phyloP scores from a whole-genome alignment of 1,284 basidiomycete genomes.

The Microbotryomycetes sp. region DNA sequence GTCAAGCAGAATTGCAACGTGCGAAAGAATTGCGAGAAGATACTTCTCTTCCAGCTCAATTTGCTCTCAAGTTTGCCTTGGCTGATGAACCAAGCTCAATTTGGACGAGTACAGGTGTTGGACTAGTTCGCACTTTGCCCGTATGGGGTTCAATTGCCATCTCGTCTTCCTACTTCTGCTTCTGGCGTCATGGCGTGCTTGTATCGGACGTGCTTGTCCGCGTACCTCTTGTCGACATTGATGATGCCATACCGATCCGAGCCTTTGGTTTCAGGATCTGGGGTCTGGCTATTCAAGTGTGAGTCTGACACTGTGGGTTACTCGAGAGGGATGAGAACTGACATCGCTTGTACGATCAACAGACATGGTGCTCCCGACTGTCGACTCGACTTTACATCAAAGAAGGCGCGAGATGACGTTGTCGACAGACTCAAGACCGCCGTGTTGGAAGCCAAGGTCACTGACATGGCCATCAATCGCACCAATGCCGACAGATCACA shows the following conservation, averaged over 20 bases:
- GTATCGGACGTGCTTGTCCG: neutral
- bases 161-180: slow-evolving; percentile 2
- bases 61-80: neutral
- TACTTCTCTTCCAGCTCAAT: neutral
- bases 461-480: neutral
- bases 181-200: slow-evolving; percentile 2
- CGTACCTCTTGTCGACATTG: slow-evolving; percentile 6
- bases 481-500: neutral
- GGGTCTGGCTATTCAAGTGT: slow-evolving; percentile 7
- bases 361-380: slow-evolving; percentile 7
- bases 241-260: neutral
- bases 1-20: neutral
- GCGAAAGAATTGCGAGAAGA: neutral
- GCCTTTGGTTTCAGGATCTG: slow-evolving; percentile 8
- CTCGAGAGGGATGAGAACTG: neutral
- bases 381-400: slow-evolving; percentile 7
- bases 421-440: slow-evolving; percentile 1
- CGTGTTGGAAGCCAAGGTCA: neutral
- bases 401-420: slow-evolving; percentile 4
- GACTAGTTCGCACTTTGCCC: slow-evolving; percentile 7
- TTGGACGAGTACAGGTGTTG: neutral
- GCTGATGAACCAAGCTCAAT: slow-evolving; percentile 2
- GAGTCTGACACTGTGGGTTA: neutral
- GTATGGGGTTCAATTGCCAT: slow-evolving; percentile 5
- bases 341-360: neutral